These are phyloP conservation scores for Hexamita inflata DNA, from an alignment of 208 protist genomes.

Conservation along the genomic window DNA sequence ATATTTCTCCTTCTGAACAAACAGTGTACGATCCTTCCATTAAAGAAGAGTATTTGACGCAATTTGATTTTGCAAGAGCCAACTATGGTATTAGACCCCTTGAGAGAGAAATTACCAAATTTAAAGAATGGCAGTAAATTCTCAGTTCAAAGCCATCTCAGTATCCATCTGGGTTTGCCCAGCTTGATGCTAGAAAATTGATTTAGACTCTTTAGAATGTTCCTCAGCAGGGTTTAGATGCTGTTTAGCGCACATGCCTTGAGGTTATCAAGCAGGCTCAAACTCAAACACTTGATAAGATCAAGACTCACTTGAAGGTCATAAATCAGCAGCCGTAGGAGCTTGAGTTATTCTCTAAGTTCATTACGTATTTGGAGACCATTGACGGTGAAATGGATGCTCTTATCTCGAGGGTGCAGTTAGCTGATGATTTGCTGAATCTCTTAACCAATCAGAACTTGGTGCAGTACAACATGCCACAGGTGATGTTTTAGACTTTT, in stretches of 20 bases:
- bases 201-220: conserved; percentile 7
- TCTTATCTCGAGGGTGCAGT: neutral
- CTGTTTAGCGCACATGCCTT: neutral
- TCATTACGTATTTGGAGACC: neutral
- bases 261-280: neutral
- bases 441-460: neutral
- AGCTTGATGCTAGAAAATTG: conserved; percentile 13
- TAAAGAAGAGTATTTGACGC: neutral
- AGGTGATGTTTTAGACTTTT: neutral
- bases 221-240: neutral
- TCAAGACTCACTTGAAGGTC: conserved; percentile 6
- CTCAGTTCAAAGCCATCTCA: neutral
- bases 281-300: neutral
- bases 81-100: conserved; percentile 12
- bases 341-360: neutral
- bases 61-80: neutral
- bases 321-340: neutral
- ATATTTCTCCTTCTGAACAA: neutral
- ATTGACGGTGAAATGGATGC: conserved; percentile 5
- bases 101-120: conserved; percentile 10
- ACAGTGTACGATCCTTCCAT: neutral
- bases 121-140: neutral
- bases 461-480: neutral
- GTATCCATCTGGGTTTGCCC: neutral
- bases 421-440: conserved; percentile 6